Conservation (phyloP, 2,329 filamentous ascomycete species). For the Arthroderma sp. region DNA sequence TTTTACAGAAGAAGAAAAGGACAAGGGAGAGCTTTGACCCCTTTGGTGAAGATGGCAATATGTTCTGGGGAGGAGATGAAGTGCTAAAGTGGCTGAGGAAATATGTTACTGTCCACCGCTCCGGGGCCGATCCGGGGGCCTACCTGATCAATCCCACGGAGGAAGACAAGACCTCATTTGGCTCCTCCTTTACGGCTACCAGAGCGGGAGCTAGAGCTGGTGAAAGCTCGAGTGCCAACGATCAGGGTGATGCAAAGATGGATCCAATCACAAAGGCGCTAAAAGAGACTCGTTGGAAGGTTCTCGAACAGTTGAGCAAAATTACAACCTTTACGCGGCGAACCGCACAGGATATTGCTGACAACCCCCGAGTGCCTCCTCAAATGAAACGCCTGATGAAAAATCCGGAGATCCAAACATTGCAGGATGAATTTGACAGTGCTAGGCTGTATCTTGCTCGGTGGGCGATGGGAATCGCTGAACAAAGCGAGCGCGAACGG, state of each 20-base stretch:
- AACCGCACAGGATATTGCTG: conserved; percentile 80
- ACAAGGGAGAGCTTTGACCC: conserved; percentile 79
- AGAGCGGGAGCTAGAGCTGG: conserved; percentile 18
- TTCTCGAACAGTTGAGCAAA: conserved; percentile 92
- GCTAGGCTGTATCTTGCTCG: conserved; percentile 85
- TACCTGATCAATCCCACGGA: conserved; percentile 79
- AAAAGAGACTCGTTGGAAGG: conserved; percentile 90
- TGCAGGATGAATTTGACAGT: conserved; percentile 96
- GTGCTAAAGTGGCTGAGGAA: conserved; percentile 78
- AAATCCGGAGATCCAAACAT: conserved; percentile 85
- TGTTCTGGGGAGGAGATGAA: conserved; percentile 98
- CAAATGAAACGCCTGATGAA: conserved; percentile 73
- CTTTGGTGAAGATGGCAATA: conserved; percentile 61
- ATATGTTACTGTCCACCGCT: conserved; percentile 73
- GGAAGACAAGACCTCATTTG: conserved; percentile 75
- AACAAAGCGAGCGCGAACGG: conserved; percentile 82
- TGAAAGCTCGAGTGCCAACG: conserved; percentile 1
- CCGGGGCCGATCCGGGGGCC: conserved; percentile 73
- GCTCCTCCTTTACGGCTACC: conserved; percentile 32
- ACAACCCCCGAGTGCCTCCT: conserved; percentile 81
- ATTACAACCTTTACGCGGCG: conserved; percentile 91
- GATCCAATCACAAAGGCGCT: conserved; percentile 87
- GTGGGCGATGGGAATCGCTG: conserved; percentile 98
- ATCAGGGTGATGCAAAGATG: conserved; percentile 57
- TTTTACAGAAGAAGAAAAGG: conserved; percentile 79